phyloP scores from a whole-genome alignment of 345 rosid genomes.

The Boechera retrofracta region DNA sequence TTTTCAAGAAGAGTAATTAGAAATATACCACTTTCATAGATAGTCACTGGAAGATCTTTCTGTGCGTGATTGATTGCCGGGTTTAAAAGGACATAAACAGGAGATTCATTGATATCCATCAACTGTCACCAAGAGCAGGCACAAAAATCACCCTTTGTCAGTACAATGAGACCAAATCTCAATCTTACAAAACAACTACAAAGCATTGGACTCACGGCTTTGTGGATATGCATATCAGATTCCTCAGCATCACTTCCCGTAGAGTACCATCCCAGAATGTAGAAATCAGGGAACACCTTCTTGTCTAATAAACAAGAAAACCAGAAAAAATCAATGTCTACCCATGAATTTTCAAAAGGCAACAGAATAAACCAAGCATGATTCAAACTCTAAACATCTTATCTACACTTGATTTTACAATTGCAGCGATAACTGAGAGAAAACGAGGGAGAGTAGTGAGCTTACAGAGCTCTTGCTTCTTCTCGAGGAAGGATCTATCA shows the following conservation, averaged over 20 bases:
- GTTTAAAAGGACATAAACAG: conserved; percentile 87
- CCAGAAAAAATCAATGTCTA: not conserved
- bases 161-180: not conserved
- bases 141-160: conserved; percentile 7
- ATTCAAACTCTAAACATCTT: not conserved
- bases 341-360: too few relatives aligned
- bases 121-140: conserved; percentile 53
- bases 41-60: conserved; percentile 92
- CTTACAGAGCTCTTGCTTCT: conserved; percentile 98
- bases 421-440: not conserved
- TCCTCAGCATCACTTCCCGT: conserved; percentile 87
- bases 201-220: conserved; percentile 65
- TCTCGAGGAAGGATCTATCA: conserved; percentile 87
- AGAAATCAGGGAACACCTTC: conserved; percentile 92
- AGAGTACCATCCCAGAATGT: conserved; percentile 95
- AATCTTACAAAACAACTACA: not conserved
- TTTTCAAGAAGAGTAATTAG: not conserved
- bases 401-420: not conserved
- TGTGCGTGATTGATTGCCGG: conserved; percentile 86
- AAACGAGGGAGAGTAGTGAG: not conserved
- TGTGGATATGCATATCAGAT: conserved; percentile 91
- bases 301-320: conserved; percentile 37
- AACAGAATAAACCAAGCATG: not conserved
- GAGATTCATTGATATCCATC: conserved; percentile 98
- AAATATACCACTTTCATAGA: conserved; percentile 79